Evolutionary conservation across 2,329 filamentous ascomycete species (phyloP).

Genomic region (Fusarium xylarioides): DNA sequence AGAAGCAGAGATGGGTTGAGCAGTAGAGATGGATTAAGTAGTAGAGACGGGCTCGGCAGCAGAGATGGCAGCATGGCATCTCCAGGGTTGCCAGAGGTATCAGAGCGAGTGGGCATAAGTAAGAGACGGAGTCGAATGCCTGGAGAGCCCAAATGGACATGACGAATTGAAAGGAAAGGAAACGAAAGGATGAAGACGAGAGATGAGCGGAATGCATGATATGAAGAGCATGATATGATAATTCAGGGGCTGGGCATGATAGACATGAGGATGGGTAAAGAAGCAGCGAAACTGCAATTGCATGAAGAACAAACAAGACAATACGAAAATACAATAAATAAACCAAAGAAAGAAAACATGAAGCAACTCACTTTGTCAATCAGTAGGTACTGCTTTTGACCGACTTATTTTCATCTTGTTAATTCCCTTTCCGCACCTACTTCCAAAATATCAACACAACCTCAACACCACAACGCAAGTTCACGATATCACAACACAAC

Average conservation of each 20-base stretch:
- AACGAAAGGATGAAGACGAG: neutral
- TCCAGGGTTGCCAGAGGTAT: constrained; percentile 21
- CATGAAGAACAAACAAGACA: neutral
- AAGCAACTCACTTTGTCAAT: constrained; percentile 16
- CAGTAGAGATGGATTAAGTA: constrained; percentile 33
- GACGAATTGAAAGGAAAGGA: constrained; percentile 9
- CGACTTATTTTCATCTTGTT: neutral
- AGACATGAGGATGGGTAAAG: constrained; percentile 12
- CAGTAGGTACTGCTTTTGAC: neutral
- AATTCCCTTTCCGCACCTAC: neutral
- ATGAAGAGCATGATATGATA: constrained; percentile 21
- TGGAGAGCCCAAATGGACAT: constrained; percentile 42
- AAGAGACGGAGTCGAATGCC: constrained; percentile 43
- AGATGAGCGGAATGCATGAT: constrained; percentile 14
- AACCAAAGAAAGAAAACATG: constrained; percentile 5
- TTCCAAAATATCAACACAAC: neutral
- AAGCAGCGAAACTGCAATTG: constrained; percentile 2
- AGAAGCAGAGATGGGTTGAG: constrained; percentile 31
- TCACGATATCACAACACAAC: neutral
- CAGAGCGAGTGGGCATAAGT: constrained; percentile 22
- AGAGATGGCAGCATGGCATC: constrained; percentile 15
- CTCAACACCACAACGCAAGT: neutral
- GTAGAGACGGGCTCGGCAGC: constrained; percentile 23
- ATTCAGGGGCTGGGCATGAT: constrained; percentile 13
- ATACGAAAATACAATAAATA: constrained; percentile 8